These are phyloP conservation scores for Rhododendron williamsianum DNA, from an alignment of 148 eudicot species.

Conservation along the genomic window DNA sequence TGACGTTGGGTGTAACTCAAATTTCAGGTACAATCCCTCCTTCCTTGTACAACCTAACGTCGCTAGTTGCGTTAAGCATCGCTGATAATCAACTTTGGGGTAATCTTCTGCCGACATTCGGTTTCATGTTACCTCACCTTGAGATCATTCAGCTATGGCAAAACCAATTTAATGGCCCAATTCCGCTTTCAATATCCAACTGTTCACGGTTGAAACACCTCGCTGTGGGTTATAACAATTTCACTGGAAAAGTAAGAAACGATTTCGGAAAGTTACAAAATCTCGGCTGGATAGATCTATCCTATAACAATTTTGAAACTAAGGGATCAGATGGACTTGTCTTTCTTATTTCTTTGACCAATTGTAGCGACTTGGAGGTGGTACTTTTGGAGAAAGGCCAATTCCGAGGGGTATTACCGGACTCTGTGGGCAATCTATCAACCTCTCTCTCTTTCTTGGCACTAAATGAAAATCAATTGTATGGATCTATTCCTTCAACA, in stretches of 20 bases:
- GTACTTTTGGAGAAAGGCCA: no score
- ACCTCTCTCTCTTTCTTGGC: fast-evolving
- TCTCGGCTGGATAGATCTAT: not conserved
- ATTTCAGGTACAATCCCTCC: not conserved
- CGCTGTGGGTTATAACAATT: not conserved
- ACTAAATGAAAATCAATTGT: no score
- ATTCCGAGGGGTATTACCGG: no score
- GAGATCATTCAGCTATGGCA: not conserved
- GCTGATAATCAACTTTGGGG: no score
- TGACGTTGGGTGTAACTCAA: no score
- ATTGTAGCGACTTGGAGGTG: not conserved
- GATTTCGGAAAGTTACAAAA: not conserved
- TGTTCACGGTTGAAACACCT: not conserved
- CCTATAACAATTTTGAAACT: not conserved
- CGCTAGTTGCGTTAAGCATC: fast-evolving
- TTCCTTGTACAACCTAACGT: no score
- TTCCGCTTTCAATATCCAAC: constrained; percentile 6
- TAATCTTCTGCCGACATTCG: not conserved
- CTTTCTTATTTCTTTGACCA: not conserved
- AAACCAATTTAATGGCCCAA: not conserved
- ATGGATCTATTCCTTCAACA: no score
- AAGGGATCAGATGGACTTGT: not conserved
- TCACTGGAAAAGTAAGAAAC: not conserved
- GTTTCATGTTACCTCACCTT: not conserved
- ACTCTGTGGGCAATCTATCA: no score